Base-by-base conservation (phyloP, 2,329 filamentous ascomycete genomes). In the Biscogniauxia sp. region DNA sequence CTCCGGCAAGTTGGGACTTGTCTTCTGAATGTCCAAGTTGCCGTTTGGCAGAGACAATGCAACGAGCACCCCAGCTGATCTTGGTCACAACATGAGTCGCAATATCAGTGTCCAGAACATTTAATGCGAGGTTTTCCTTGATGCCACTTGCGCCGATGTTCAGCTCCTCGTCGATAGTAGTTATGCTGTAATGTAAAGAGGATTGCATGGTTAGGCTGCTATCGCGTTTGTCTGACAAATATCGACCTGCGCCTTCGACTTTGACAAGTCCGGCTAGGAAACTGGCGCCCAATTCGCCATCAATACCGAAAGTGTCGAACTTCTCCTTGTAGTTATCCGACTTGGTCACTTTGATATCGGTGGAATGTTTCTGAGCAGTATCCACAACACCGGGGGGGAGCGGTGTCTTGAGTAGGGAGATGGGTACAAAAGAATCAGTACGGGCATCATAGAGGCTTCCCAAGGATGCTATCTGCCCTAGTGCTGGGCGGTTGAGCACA, bases 391-490 rank as follows among this genome's bases (percentile, higher is more conserved):
- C n/a, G 5, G 5, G 9, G 8, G n/a, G 52, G 11, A 19, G 56
- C 51, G 49, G 54, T 55, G 25, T 9, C 41, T 45, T 45, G 37
- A 23, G 55, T 5, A 50, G 15, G 5, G 6, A 51, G 13, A 5
- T 57, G 19, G 51, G 37, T 20, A 62, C 19, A 28, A 62, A 60
- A 5, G 54, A 25, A 32, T 59, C 54, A 20, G 26, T 60, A 32
- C 26, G 37, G 20, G 25, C 41, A 45, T 60, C 51, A 49, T 62
- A 62, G 15, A 62, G 51, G 6, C 51, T 25, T 17, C 60, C 57
- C 9, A 62, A 19, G 41, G 59, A 51, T 19, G 55, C 52, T 2
- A 26, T n/a, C 23, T 62, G 54, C 8, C 60, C 60, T n/a, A 62
- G 26, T 3, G 57, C 57, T 6, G 60, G 57, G n/a, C 60, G 57